phyloP scores from a whole-genome alignment of 768 basidiomycete species.

The Glaciozyma martinii region DNA sequence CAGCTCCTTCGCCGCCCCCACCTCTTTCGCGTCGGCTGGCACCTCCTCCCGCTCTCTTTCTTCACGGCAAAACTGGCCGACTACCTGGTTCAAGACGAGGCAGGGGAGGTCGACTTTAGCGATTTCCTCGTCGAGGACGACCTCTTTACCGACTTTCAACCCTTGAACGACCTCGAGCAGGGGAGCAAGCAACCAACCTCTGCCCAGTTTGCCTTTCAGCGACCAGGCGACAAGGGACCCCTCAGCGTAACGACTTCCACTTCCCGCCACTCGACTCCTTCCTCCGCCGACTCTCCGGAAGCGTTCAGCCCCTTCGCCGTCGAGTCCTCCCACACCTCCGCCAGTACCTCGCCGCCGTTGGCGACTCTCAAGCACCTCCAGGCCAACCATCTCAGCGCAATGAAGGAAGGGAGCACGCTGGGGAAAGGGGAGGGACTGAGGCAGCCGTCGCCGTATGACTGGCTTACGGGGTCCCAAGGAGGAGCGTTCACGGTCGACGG shows the following conservation, averaged over 20 bases:
- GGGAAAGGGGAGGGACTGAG: not conserved
- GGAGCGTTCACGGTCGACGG: not conserved
- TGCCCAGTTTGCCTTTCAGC: not conserved
- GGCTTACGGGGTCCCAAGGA: not conserved
- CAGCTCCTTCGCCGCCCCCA: too few species aligned
- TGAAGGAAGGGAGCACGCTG: conserved; percentile 5
- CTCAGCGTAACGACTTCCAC: too few species aligned
- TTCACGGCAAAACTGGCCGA: too few species aligned
- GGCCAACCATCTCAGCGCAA: not conserved
- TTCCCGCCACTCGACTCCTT: not conserved
- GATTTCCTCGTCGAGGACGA: conserved; percentile 18
- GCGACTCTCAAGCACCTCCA: not conserved
- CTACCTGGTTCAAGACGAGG: too few species aligned
- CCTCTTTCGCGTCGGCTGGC: too few species aligned
- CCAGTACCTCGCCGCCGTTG: conserved; percentile 13
- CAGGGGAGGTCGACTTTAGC: conserved; percentile 16
- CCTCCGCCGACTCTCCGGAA: conserved; percentile 17
- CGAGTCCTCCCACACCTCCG: conserved; percentile 21
- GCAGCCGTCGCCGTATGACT: not conserved
- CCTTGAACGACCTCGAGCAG: too few species aligned
- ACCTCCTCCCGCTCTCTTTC: too few species aligned
- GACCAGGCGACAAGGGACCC: too few species aligned
- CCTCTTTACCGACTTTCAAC: not conserved
- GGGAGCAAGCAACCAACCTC: not conserved
- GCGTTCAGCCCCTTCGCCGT: not conserved